Evolutionary conservation across 1,139 yeast species (phyloP).

Genomic region (Lodderomyces elongisporus): DNA sequence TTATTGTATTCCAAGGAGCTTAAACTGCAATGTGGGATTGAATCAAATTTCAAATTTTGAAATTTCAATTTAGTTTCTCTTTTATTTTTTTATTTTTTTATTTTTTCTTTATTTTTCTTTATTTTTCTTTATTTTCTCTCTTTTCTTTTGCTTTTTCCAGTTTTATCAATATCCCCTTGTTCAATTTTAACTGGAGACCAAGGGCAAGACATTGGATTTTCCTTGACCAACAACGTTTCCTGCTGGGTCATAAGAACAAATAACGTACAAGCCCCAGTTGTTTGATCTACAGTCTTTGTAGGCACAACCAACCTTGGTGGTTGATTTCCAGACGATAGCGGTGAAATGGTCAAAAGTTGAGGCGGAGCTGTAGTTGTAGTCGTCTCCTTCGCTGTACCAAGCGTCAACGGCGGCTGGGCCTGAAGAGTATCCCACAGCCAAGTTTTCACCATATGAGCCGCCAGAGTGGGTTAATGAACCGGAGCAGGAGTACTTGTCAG

Average conservation of each 20-base stretch:
- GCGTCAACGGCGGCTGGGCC: slow-evolving; percentile 62
- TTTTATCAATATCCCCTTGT: too few species aligned
- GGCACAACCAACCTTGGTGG: slow-evolving; percentile 75
- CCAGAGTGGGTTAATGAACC: slow-evolving; percentile 70
- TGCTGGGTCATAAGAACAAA: slow-evolving; percentile 6
- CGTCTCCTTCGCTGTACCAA: slow-evolving; percentile 71
- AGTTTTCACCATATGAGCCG: slow-evolving; percentile 81
- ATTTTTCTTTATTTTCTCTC: too few species aligned
- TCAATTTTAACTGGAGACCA: too few species aligned
- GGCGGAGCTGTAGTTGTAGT: slow-evolving; percentile 47
- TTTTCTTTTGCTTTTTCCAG: too few species aligned
- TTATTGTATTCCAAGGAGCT: too few species aligned
- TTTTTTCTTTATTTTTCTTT: too few species aligned
- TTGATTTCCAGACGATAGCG: slow-evolving; percentile 74
- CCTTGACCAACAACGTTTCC: slow-evolving; percentile 31
- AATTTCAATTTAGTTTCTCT: too few species aligned
- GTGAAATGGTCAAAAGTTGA: slow-evolving; percentile 68
- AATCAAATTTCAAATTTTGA: too few species aligned
- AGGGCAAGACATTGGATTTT: slow-evolving; percentile 44
- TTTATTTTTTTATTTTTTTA: too few species aligned
- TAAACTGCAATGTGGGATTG: too few species aligned
- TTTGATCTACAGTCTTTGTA: slow-evolving; percentile 44
- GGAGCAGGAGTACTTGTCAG: slow-evolving; percentile 65
- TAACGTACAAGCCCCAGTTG: slow-evolving; percentile 21
- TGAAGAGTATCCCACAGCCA: slow-evolving; percentile 66